Conservation (phyloP, 306 rosid species). For the Heteromeles arbutifolia region DNA sequence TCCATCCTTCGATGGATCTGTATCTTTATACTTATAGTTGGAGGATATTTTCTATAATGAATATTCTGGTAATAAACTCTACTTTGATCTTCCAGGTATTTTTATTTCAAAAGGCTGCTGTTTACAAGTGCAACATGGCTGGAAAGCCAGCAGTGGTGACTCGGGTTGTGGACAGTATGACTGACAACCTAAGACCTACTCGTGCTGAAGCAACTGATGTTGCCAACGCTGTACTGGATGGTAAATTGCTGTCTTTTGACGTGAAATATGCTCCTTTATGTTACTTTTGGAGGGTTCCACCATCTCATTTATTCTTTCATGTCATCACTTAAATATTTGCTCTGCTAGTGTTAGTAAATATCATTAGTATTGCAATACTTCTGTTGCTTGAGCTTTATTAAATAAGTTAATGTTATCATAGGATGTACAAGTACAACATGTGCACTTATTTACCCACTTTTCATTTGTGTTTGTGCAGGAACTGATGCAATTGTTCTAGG, state of each 20-base stretch:
- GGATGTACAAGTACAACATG: not conserved
- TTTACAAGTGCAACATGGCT: conserved; percentile 89
- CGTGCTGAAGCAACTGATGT: conserved; percentile 99
- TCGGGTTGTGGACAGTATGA: conserved; percentile 97
- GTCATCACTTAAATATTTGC: not conserved
- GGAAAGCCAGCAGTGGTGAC: conserved; percentile 96
- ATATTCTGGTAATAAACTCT: not conserved
- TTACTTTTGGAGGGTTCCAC: not conserved
- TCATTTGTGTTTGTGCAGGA: conserved; percentile 39
- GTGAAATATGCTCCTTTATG: conserved; percentile 7
- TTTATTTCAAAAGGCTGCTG: conserved; percentile 87
- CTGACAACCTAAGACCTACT: conserved; percentile 86
- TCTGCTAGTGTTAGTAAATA: not conserved
- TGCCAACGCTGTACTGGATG: conserved; percentile 93
- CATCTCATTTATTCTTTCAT: not conserved
- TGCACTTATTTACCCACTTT: not conserved
- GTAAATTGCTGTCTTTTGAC: conserved; percentile 15
- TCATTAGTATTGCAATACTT: not conserved
- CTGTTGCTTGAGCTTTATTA: not conserved
- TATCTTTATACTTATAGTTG: not conserved
- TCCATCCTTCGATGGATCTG: not conserved
- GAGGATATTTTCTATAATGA: not conserved
- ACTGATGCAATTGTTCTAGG: conserved; percentile 94
- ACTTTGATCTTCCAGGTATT: conserved; percentile 51
- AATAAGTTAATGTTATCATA: not conserved